phyloP scores from a whole-genome alignment of 495 filamentous ascomycete genomes.

The Lophium mytilinum region DNA sequence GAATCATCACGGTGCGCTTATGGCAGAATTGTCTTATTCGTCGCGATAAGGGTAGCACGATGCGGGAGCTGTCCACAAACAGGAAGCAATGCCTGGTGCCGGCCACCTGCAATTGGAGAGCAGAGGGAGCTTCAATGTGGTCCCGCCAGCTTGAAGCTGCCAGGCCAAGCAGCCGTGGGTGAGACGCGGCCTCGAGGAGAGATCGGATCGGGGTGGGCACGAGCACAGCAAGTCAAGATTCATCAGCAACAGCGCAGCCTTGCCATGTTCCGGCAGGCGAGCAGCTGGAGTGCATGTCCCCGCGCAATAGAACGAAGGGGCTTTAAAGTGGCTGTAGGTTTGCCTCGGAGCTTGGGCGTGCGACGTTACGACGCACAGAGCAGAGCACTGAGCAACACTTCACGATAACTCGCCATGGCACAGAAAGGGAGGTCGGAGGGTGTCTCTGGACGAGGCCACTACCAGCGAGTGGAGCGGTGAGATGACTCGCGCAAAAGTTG shows the following conservation, averaged over 20 bases:
- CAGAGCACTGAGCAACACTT: neutral
- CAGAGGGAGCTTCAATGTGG: neutral
- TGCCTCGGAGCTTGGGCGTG: neutral
- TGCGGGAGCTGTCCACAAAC: constrained; percentile 13
- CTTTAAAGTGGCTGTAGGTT: neutral
- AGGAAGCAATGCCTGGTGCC: neutral
- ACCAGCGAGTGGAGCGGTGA: constrained; percentile 14
- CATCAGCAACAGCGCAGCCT: too few species aligned
- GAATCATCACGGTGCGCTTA: constrained; percentile 1
- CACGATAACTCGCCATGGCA: constrained; percentile 20
- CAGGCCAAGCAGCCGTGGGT: neutral
- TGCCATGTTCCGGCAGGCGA: too few species aligned
- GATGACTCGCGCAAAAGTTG: constrained; percentile 24
- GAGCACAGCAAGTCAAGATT: too few species aligned
- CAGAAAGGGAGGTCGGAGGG: constrained; percentile 14
- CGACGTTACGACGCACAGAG: neutral
- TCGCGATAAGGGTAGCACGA: constrained; percentile 10
- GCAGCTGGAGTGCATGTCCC: too few species aligned
- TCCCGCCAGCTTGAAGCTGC: neutral
- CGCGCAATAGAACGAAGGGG: neutral
- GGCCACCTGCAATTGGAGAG: constrained; percentile 1
- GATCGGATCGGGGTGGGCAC: too few species aligned
- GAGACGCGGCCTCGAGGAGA: too few species aligned
- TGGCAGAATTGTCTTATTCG: constrained; percentile 13
- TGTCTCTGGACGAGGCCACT: neutral